phyloP scores from a whole-genome alignment of 495 filamentous ascomycete species.

The Xylaria castorea region DNA sequence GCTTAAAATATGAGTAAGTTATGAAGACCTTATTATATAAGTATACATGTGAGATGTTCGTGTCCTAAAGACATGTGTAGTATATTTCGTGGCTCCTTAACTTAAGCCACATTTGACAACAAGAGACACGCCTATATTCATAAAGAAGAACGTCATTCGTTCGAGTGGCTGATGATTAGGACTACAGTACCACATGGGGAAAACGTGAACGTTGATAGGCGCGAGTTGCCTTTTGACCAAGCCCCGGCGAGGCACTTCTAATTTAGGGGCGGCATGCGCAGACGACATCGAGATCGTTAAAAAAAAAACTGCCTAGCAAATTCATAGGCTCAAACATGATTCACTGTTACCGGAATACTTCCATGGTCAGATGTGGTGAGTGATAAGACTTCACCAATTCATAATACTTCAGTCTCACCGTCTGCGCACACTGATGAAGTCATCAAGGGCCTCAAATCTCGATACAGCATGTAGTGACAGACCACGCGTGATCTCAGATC shows the following conservation, averaged over 20 bases:
- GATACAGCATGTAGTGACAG: background rate
- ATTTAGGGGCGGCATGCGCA: background rate
- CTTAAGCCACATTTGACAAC: background rate
- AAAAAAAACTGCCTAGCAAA: background rate
- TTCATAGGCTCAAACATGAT: background rate
- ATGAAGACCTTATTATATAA: background rate
- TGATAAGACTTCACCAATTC: background rate
- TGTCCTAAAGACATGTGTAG: background rate
- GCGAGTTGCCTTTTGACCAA: background rate
- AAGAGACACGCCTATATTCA: background rate
- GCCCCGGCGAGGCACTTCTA: background rate
- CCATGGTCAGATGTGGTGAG: background rate
- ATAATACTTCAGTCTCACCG: background rate
- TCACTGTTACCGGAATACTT: background rate
- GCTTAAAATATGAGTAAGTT: background rate
- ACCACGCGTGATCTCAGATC: slow-evolving; percentile 11
- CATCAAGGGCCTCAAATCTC: background rate
- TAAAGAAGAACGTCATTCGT: too few relatives aligned
- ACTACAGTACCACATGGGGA: background rate
- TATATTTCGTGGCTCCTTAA: background rate
- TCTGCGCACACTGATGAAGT: slow-evolving; percentile 2
- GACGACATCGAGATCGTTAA: background rate
- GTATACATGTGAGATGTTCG: background rate
- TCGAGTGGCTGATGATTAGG: background rate
- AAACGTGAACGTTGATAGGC: background rate